phyloP scores from a whole-genome alignment of 176 grass and related monocot genomes.

The Oryza officinalis region DNA sequence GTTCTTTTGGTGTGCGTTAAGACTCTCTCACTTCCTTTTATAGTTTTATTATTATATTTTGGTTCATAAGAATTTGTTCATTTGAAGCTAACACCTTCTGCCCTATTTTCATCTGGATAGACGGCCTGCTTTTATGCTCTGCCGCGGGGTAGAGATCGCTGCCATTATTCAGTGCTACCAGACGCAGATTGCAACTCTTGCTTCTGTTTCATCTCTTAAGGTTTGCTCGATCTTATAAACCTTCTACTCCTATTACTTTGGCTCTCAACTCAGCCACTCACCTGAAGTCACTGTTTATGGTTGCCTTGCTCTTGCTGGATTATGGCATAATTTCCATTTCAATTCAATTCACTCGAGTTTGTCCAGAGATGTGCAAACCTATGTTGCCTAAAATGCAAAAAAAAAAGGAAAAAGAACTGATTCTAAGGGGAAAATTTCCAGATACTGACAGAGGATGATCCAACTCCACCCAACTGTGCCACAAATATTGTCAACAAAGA shows the following conservation, averaged over 20 bases:
- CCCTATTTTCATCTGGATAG: neutral
- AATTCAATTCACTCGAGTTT: conserved; percentile 7
- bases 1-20: too few relatives aligned
- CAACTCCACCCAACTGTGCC: conserved; percentile 55
- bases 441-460: conserved; percentile 55
- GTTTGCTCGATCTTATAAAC: neutral
- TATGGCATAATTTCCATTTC: neutral
- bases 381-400: neutral
- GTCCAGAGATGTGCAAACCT: neutral
- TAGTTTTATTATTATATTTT: neutral
- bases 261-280: neutral
- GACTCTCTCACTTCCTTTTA: too few relatives aligned
- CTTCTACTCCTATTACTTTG: neutral
- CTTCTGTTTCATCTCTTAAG: neutral
- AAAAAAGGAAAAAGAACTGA: neutral
- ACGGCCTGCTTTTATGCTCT: neutral
- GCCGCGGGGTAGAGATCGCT: neutral
- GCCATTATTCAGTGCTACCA: neutral
- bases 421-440: neutral
- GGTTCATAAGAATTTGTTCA: neutral
- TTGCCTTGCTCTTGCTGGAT: neutral
- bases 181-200: neutral
- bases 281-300: neutral
- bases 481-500: conserved; percentile 67
- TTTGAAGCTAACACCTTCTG: neutral